Evolutionary conservation across 2,329 filamentous ascomycete species (phyloP), one percentile per base, ranked within the genome.

Genomic region (Ascochyta fabae): DNA sequence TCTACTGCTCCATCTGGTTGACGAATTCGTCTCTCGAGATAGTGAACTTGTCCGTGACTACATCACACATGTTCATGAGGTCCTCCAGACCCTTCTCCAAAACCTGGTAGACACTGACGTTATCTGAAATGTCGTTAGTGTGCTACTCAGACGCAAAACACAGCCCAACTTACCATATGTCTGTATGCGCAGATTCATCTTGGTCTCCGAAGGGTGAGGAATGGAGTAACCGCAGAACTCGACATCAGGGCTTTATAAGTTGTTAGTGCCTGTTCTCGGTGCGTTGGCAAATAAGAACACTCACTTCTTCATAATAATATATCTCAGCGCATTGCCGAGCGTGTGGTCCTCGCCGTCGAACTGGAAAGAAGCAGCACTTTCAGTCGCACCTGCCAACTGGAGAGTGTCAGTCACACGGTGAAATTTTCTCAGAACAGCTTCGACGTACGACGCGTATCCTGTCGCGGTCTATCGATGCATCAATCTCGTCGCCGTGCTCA

Each of bases 181-280:
- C 78, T 99, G 95, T 60, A 99, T 98, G 69, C 95, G 87, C 59
- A 99, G 81, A 72, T 98, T 96, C 94, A 99, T 96, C 79, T 96
- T 95, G 36, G 88, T 81, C 78, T 99, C 95, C 35, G 93, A 96
- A 46, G 95, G 95, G 78, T 99, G 95, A 27, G 95, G 95, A 59
- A 99, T 98, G 7, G 94, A 91, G 77, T 99, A 99, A 58, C 94
- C 95, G 78, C 95, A 98, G 79, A 99, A 97, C 76, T 99, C 95
- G 57, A 99, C 95, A 61, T 95, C 87, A 27, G 95, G 94, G 76
- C 94, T 98, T 62, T 48, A 48, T 10, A 3, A 1, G 6, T 7
- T 12, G 27, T 63, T 29, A 65, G 48, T 22, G 8, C 19, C 3
- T 26, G 7, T 6, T 40, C n/a, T 44, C 15, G 4, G 12, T 31